Base-by-base conservation (phyloP, 345 rosid species). In the Crucihimalaya himalaica region DNA sequence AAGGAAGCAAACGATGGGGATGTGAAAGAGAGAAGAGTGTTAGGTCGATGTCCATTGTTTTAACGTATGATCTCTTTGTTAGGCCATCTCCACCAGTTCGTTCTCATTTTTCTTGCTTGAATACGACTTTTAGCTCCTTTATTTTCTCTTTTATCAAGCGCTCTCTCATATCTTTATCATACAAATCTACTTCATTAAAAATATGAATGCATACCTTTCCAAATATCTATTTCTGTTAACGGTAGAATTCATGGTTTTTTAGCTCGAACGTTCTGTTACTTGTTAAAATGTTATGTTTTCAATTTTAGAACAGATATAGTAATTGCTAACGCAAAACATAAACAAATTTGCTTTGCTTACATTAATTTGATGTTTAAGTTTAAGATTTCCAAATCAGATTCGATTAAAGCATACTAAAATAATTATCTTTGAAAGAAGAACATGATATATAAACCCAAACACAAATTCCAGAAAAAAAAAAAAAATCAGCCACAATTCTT, bases 41-140 rank as follows among this genome's bases (percentile, higher is more conserved):
- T 75, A 75, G 79, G 79, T 68, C 54, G 69, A 62, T 48, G 42
- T 61, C 74, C 79, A 68, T 34, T 75, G 51, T 75, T 75, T 21
- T 59, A 28, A 59, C 62, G 68, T 51, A 59, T 37, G 72, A 25
- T 75, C 70, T 61, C 31, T 37, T 68, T 75, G 13, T 75, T 58
- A 75, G 70, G 74, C 53, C 19, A 31, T 68, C 18, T 62, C 79
- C 74, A 75, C 74, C 57, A 61, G 14, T 32, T 28, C 3, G 5
- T 68, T 23, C 43, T 75, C 58, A 50, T 62, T 52, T 61, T 45
- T 61, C 74, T 68, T 52, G 31, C 45, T 61, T 75, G 70, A 75
- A 52, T 52, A 32, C 42, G 63, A 75, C 79, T 10, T 60, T 28
- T 25, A 37, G 29, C 50, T 75, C 64, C 48, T 75, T 59, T 42